Evolutionary conservation across 1,139 yeast species (phyloP).

Genomic region (Candida albicans): DNA sequence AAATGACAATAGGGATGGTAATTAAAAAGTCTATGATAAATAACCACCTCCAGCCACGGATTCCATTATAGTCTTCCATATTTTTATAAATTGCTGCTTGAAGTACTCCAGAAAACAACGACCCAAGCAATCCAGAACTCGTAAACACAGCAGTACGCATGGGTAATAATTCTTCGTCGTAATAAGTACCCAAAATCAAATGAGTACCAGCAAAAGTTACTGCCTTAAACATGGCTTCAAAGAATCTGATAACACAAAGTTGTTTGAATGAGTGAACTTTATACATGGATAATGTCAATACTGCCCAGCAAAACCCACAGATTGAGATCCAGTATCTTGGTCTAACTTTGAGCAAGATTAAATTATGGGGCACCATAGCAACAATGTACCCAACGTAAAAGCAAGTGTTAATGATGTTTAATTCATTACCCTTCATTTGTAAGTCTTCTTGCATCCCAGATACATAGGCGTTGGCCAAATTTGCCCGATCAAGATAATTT

Average conservation of each 20-base stretch:
- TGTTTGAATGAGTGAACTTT: conserved; percentile 44
- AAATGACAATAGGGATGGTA: conserved; percentile 56
- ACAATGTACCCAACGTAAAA: conserved; percentile 62
- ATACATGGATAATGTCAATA: conserved; percentile 52
- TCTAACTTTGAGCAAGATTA: conserved; percentile 48
- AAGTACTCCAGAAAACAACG: conserved; percentile 80
- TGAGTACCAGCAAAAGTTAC: conserved; percentile 57
- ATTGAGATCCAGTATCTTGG: conserved; percentile 57
- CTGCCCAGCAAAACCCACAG: conserved; percentile 56
- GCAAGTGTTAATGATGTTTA: conserved; percentile 51
- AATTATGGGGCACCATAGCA: conserved; percentile 57
- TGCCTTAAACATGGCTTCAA: conserved; percentile 56
- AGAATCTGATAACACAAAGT: conserved; percentile 52
- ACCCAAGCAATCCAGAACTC: conserved; percentile 64
- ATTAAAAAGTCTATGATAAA: conserved; percentile 72
- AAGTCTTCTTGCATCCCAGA: conserved; percentile 60
- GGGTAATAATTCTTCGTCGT: conserved; percentile 10
- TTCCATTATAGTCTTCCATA: conserved; percentile 38
- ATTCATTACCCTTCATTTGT: conserved; percentile 48
- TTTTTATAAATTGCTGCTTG: conserved; percentile 42
- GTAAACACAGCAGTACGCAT: conserved; percentile 49
- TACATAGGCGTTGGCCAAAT: conserved; percentile 58
- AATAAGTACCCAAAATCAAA: conserved; percentile 28
- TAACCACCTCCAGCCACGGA: conserved; percentile 69
- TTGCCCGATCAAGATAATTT: conserved; percentile 46